Conservation (phyloP, 495 filamentous ascomycete species). For the Darksidea phi region DNA sequence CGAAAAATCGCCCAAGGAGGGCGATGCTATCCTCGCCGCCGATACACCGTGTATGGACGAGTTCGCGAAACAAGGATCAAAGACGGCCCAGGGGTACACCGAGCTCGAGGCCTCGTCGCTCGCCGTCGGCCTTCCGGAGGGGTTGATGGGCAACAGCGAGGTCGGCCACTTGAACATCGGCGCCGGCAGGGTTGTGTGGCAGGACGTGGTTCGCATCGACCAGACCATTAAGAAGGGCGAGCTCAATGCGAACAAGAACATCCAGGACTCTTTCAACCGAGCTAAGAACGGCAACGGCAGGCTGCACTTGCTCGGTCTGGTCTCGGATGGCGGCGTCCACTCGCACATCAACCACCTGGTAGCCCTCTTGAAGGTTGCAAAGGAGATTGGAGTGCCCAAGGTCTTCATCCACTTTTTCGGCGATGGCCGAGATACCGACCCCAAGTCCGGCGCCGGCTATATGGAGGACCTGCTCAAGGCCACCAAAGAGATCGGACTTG, state of each 20-base stretch:
- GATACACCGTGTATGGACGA: conserved; percentile 89
- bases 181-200: conserved; percentile 96
- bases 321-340: conserved; percentile 96
- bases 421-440: conserved; percentile 95
- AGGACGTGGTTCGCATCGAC: conserved; percentile 96
- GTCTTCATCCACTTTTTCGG: conserved; percentile 99
- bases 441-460: conserved; percentile 82
- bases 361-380: conserved; percentile 81
- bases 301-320: conserved; percentile 83
- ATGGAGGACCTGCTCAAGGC: conserved; percentile 79
- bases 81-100: conserved; percentile 73
- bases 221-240: conserved; percentile 88
- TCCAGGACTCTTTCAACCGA: conserved; percentile 72
- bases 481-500: conserved; percentile 77
- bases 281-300: conserved; percentile 87
- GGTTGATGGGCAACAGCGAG: conserved; percentile 98
- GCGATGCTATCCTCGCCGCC: conserved; percentile 91
- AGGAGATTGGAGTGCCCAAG: conserved; percentile 78
- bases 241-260: conserved; percentile 71
- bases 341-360: conserved; percentile 91
- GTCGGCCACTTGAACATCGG: conserved; percentile 98
- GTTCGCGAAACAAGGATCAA: conserved; percentile 60
- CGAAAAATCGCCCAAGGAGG: conserved; percentile 71
- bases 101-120: conserved; percentile 93
- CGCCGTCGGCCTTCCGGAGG: conserved; percentile 92